phyloP scores from a whole-genome alignment of 257 asterid genomes.

The Catharanthus roseus region DNA sequence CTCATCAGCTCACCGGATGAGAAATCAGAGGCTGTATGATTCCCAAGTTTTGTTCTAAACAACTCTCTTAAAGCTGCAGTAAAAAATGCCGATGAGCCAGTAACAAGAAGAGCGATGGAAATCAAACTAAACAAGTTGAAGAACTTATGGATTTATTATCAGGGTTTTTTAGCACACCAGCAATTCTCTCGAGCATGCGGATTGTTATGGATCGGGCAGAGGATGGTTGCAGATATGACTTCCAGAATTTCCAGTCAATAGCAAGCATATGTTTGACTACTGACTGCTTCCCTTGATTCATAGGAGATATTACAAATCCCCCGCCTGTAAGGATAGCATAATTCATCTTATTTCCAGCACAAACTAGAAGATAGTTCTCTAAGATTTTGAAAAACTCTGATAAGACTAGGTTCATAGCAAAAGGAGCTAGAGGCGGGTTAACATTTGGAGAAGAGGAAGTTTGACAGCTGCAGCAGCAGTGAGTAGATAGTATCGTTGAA shows the following conservation, averaged over 20 bases:
- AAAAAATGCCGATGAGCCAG: not conserved
- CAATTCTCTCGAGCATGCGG: slow-evolving; percentile 42
- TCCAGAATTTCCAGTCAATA: slow-evolving; percentile 86
- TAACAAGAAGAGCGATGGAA: not conserved
- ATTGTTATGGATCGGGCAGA: slow-evolving; percentile 71
- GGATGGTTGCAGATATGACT: slow-evolving; percentile 50
- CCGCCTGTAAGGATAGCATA: slow-evolving; percentile 52
- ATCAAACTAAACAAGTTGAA: not conserved
- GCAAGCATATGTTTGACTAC: slow-evolving; percentile 81
- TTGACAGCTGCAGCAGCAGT: not conserved
- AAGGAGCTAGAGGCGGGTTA: not conserved
- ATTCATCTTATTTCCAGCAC: slow-evolving; percentile 11
- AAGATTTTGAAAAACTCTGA: not conserved
- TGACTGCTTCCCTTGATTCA: slow-evolving; percentile 62
- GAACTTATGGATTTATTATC: not conserved
- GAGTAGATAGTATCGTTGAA: not conserved
- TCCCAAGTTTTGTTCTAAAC: slow-evolving; percentile 60
- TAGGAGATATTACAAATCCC: slow-evolving; percentile 72
- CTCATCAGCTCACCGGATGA: slow-evolving; percentile 69
- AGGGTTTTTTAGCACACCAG: slow-evolving; percentile 15
- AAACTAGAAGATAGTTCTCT: not conserved
- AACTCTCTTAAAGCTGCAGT: slow-evolving; percentile 81
- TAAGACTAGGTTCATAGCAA: not conserved
- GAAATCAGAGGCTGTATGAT: slow-evolving; percentile 27
- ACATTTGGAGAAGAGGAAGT: not conserved